Evolutionary conservation across 1,284 basidiomycete species (phyloP).

Genomic region (Tranzscheliella williamsii): DNA sequence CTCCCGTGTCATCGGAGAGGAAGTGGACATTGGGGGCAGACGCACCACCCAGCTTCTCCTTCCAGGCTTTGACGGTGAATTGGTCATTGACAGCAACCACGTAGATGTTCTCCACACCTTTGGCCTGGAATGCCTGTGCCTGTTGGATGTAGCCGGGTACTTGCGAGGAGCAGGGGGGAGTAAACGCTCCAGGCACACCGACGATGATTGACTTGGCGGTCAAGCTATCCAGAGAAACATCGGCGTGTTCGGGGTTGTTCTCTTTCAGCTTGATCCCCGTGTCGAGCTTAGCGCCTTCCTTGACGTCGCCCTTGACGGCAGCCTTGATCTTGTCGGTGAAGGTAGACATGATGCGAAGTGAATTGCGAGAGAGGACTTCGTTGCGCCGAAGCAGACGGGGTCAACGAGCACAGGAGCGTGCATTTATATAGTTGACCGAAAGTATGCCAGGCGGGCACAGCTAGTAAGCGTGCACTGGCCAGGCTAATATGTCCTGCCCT

Average conservation of each 20-base stretch:
- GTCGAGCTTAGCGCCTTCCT: slow-evolving; percentile 43
- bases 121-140: slow-evolving; percentile 44
- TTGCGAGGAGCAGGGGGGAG: slow-evolving; percentile 54
- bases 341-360: slow-evolving; percentile 9
- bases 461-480: too few relatives aligned
- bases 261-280: slow-evolving; percentile 47
- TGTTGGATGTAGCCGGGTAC: slow-evolving; percentile 57
- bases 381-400: too few relatives aligned
- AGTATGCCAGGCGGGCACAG: too few relatives aligned
- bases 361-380: too few relatives aligned
- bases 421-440: too few relatives aligned
- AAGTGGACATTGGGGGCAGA: slow-evolving; percentile 45
- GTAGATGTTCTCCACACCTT: slow-evolving; percentile 53
- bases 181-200: slow-evolving; percentile 37
- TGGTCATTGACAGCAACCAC: slow-evolving; percentile 56
- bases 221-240: slow-evolving; percentile 40
- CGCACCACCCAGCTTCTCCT: slow-evolving; percentile 49
- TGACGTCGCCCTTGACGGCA: slow-evolving; percentile 36
- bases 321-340: slow-evolving; percentile 46
- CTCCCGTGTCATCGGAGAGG: slow-evolving; percentile 56
- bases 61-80: slow-evolving; percentile 56
- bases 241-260: slow-evolving; percentile 43
- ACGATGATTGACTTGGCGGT: slow-evolving; percentile 36
- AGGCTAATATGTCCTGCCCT: too few relatives aligned
- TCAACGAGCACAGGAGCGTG: too few relatives aligned